Evolutionary conservation across 2,329 filamentous ascomycete genomes (phyloP).

Genomic region (Aureobasidium sp.): DNA sequence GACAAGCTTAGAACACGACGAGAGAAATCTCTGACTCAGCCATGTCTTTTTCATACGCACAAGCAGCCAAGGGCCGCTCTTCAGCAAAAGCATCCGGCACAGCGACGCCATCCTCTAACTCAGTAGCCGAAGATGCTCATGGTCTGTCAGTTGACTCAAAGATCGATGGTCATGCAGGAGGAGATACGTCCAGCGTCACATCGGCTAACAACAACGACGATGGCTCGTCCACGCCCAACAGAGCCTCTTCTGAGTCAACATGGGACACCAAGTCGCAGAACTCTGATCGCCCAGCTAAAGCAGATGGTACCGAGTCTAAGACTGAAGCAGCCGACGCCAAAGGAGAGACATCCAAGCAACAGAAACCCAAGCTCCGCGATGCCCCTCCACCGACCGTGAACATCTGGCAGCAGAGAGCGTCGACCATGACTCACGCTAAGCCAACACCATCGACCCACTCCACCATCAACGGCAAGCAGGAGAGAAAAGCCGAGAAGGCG

Average conservation of each 20-base stretch:
- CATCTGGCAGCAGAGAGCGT: conserved; percentile 73
- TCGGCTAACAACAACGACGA: conserved; percentile 53
- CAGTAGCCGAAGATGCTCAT: conserved; percentile 26
- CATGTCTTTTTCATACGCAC: conserved; percentile 73
- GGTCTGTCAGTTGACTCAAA: conserved; percentile 25
- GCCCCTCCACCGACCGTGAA: conserved; percentile 80
- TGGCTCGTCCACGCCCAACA: conserved; percentile 51
- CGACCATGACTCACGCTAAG: conserved; percentile 50
- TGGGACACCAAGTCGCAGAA: conserved; percentile 60
- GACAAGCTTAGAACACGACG: conserved; percentile 80
- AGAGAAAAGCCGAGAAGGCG: conserved; percentile 11
- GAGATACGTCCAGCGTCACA: conserved; percentile 25
- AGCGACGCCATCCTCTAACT: conserved; percentile 34
- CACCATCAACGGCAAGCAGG: conserved; percentile 24
- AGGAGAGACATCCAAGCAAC: conserved; percentile 30
- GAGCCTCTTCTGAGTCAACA: conserved; percentile 52
- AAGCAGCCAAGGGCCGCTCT: conserved; percentile 78
- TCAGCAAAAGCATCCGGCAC: conserved; percentile 35
- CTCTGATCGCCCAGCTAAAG: conserved; percentile 57
- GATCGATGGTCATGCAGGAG: conserved; percentile 18
- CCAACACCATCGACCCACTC: conserved; percentile 23
- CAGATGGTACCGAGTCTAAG: conserved; percentile 42
- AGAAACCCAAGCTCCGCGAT: conserved; percentile 62
- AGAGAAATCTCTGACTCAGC: conserved; percentile 34
- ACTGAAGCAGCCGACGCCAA: conserved; percentile 48